Conservation (phyloP, 2,329 filamentous ascomycete species). For the Curvularia lunata region DNA sequence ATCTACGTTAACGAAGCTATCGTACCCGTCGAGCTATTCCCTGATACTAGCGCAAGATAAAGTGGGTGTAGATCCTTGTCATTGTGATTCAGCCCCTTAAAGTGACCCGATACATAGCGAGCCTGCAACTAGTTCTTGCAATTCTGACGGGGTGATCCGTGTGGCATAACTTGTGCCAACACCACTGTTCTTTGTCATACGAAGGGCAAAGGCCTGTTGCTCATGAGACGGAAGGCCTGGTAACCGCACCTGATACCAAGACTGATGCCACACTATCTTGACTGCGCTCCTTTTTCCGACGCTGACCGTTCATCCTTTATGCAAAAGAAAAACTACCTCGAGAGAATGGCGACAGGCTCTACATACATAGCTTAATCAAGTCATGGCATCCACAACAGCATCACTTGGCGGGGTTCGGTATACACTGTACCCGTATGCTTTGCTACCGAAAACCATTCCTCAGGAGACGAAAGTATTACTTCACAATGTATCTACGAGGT, state of each 20-base stretch:
- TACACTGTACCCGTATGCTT: constrained; percentile 45
- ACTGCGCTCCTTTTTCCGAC: not conserved
- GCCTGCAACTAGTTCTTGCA: no score
- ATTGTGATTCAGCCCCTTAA: no score
- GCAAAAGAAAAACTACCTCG: not conserved
- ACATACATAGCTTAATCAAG: constrained; percentile 46
- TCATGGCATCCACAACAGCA: not conserved
- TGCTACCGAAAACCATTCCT: constrained; percentile 31
- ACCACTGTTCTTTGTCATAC: no score
- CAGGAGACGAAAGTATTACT: not conserved
- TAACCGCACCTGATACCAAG: not conserved
- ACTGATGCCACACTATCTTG: not conserved
- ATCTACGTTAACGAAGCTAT: not conserved
- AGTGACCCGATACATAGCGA: no score
- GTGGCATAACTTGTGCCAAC: no score
- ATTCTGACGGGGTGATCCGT: no score
- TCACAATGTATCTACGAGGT: not conserved
- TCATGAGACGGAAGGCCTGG: not conserved
- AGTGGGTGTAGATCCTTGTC: no score
- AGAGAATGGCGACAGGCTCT: constrained; percentile 58
- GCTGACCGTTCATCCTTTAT: not conserved
- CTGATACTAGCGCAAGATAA: no score
- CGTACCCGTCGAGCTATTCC: no score
- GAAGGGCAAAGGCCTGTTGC: not conserved
- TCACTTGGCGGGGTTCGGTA: not conserved